These are phyloP conservation scores for Lichtheimia hyalospora DNA, from an alignment of 371 early-diverging fungal genomes.

Conservation along the genomic window DNA sequence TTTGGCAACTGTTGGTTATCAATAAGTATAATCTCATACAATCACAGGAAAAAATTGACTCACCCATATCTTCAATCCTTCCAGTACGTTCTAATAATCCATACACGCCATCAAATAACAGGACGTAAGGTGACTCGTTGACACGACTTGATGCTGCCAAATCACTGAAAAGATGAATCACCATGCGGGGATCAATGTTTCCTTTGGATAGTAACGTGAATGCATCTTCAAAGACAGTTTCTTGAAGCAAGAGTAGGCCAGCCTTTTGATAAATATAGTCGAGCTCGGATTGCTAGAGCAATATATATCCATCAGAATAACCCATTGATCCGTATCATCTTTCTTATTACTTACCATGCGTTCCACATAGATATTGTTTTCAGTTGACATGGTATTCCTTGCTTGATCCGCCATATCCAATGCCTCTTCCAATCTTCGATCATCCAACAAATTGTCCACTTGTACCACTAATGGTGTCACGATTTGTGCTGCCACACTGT, in stretches of 20 bases:
- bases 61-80: slow-evolving; percentile 56
- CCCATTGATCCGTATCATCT: not conserved
- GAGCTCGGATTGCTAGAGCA: slow-evolving; percentile 44
- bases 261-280: slow-evolving; percentile 68
- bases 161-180: slow-evolving; percentile 63
- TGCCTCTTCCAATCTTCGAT: slow-evolving; percentile 54
- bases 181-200: slow-evolving; percentile 60
- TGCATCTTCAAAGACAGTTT: slow-evolving; percentile 73
- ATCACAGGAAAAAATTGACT: slow-evolving; percentile 3
- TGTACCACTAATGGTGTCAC: slow-evolving; percentile 64
- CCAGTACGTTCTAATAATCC: slow-evolving; percentile 34
- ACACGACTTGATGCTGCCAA: slow-evolving; percentile 33
- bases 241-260: slow-evolving; percentile 62
- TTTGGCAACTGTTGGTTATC: slow-evolving; percentile 8
- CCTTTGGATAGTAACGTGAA: slow-evolving; percentile 64
- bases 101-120: slow-evolving; percentile 51
- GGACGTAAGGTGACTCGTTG: slow-evolving; percentile 20
- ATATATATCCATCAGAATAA: not conserved
- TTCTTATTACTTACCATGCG: slow-evolving; percentile 22
- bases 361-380: slow-evolving; percentile 43
- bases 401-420: slow-evolving; percentile 56
- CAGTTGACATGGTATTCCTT: slow-evolving; percentile 39
- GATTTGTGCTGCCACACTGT: slow-evolving; percentile 63
- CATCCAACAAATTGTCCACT: slow-evolving; percentile 54
- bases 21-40: not conserved